Evolutionary conservation across 129 eudicot species (phyloP).

Genomic region (Arctium lappa): DNA sequence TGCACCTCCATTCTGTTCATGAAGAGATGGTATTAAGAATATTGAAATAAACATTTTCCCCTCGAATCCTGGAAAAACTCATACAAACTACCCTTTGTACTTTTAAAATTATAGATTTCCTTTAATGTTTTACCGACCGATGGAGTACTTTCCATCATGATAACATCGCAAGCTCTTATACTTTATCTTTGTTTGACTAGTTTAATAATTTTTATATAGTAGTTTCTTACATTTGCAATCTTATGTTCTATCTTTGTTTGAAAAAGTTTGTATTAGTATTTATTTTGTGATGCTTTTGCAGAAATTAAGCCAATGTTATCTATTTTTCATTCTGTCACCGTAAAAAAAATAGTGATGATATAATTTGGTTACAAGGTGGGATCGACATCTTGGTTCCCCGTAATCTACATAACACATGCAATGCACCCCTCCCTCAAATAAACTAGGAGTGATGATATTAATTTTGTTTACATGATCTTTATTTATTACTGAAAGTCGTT

Average conservation of each 20-base stretch:
- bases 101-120: background rate
- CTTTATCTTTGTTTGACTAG: conserved; percentile 6
- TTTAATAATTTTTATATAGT: background rate
- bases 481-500: background rate
- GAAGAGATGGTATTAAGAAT: conserved; percentile 1
- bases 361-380: background rate
- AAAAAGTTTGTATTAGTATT: background rate
- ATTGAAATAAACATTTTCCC: background rate
- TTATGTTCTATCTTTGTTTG: conserved; percentile 1
- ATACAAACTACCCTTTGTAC: background rate
- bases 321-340: background rate
- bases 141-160: background rate
- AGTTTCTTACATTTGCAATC: background rate
- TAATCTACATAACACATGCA: too few species aligned
- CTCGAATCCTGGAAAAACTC: background rate
- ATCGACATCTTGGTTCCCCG: background rate
- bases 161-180: background rate
- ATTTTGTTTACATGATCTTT: conserved; percentile 5
- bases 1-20: conserved; percentile 2
- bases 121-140: too few species aligned
- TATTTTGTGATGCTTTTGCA: background rate
- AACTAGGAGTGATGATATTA: background rate
- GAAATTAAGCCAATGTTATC: background rate
- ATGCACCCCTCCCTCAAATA: too few species aligned
- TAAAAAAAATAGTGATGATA: conserved; percentile 3